A percentile compares a stretch with the other conserved stretches of the same genome.
Evolutionary conservation across 352 stramenopile genomes (phyloP).

Genomic region (Phytophthora tentaculata): DNA sequence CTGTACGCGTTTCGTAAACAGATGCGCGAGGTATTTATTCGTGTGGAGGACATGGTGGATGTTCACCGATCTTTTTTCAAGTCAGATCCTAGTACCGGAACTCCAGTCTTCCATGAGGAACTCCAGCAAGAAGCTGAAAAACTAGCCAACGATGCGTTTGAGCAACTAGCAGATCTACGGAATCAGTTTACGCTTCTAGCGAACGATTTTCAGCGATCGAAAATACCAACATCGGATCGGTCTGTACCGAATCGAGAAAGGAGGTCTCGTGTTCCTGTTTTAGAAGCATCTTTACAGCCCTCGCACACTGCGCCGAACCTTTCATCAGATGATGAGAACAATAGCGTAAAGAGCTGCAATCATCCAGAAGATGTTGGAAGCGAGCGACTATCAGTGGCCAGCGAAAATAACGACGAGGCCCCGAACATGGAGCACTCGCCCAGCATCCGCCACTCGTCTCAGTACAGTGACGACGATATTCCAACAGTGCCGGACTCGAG

Average conservation of each 20-base stretch:
- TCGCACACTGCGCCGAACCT: background rate
- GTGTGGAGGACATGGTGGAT: constrained; percentile 73
- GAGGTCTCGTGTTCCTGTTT: background rate
- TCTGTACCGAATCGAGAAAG: background rate
- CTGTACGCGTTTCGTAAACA: constrained; percentile 67
- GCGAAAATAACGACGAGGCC: constrained; percentile 3
- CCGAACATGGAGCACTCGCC: constrained; percentile 10
- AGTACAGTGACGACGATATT: constrained; percentile 9
- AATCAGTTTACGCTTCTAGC: constrained; percentile 45
- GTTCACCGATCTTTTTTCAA: constrained; percentile 67
- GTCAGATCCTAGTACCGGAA: constrained; percentile 48
- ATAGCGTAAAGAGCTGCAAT: constrained; percentile 1
- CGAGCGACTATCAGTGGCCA: constrained; percentile 6
- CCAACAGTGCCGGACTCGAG: constrained; percentile 11
- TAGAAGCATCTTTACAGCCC: background rate
- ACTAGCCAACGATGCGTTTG: constrained; percentile 50
- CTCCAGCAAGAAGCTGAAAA: constrained; percentile 39
- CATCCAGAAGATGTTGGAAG: constrained; percentile 6
- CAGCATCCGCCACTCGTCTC: background rate
- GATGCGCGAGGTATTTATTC: constrained; percentile 65
- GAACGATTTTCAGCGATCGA: constrained; percentile 29
- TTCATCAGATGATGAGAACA: constrained; percentile 13
- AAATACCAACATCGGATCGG: background rate
- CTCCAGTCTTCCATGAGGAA: constrained; percentile 33
- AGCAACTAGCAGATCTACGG: constrained; percentile 49